Evolutionary conservation across 352 stramenopile genomes (phyloP), one percentile per base, ranked within the genome.

Genomic region (Globisporangium cederbergense): DNA sequence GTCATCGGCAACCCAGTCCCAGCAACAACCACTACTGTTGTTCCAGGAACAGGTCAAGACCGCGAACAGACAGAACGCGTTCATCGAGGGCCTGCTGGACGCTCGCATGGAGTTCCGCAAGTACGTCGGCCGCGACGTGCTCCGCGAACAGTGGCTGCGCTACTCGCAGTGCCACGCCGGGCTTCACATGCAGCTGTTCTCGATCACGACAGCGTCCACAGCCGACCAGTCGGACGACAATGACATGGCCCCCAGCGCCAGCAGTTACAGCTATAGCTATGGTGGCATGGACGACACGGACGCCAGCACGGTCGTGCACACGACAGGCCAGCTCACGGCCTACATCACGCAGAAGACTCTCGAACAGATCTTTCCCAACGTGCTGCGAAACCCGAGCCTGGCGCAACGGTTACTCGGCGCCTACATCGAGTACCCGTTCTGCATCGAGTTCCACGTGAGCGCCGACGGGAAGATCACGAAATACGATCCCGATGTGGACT

Each of bases 401-500:
- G 25, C 50, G 3, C 25, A 60, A 10, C 65, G 36, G 28, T 60
- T 75, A 4, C 18, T 69, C 4, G 68, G 68, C 10, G 43, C 64
- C 11, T 43, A 54, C 55, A 72, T 75, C 53, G 60, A 55, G 36
- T 75, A 75, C 20, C 64, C 68, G 18, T 66, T 65, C 45, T 28
- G 32, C 32, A 34, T 71, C 9, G 59, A 66, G 46, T 68, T 68
- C 30, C 46, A 67, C 30, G 62, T 75, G 57, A 62, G 14, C 30
- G 34, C 40, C 3, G 51, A 45, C 1, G 60, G 59, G 2, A 47
- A 51, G 10, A 68, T 75, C 45, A 66, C 45, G 13, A 46, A 46
- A 18, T 69, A 66, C 38, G 60, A 71, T n/a, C 36, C 50, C 0
- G 68, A 70, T 4, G 32, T 75, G 8, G 65, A 75, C 57, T 72